A percentile compares a stretch with the other conserved stretches of the same genome.
These are phyloP conservation scores for Neurospora sublineolata DNA, from an alignment of 495 filamentous ascomycete species.

Conservation along the genomic window DNA sequence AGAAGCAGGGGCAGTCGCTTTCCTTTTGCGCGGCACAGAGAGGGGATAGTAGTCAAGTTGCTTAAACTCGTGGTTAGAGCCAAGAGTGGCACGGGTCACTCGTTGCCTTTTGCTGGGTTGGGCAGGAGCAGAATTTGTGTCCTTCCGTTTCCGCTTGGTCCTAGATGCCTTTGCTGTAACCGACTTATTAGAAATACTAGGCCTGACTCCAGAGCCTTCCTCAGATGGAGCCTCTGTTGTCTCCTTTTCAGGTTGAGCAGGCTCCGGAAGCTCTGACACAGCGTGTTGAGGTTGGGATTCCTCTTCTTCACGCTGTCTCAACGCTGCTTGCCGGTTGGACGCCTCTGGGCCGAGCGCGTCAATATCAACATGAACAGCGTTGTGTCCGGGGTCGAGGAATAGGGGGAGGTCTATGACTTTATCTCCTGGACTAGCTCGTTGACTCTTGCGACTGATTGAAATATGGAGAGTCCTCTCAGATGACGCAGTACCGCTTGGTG, in stretches of 20 bases:
- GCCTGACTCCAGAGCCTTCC: neutral
- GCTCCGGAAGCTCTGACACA: neutral
- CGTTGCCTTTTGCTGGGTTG: neutral
- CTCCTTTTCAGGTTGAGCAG: neutral
- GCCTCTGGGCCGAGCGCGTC: neutral
- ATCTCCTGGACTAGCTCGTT: neutral
- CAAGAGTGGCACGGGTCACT: neutral
- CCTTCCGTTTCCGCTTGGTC: neutral
- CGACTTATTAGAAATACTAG: neutral
- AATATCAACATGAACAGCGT: constrained; percentile 3
- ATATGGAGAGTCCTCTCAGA: neutral
- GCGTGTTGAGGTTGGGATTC: neutral
- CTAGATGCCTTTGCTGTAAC: neutral
- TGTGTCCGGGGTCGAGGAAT: constrained; percentile 4
- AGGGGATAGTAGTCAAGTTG: neutral
- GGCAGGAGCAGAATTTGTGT: neutral
- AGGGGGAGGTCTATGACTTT: neutral
- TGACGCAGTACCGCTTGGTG: neutral
- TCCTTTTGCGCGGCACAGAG: neutral
- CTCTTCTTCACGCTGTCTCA: neutral
- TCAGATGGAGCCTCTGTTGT: neutral
- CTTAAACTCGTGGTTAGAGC: neutral
- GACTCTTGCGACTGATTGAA: neutral
- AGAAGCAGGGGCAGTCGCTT: neutral
- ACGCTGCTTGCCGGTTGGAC: neutral